Percentiles rank a stretch among this genome's conserved stretches.
These are phyloP conservation scores for Ciborinia camelliae DNA, from an alignment of 2,329 filamentous ascomycete species.

Conservation along the genomic window DNA sequence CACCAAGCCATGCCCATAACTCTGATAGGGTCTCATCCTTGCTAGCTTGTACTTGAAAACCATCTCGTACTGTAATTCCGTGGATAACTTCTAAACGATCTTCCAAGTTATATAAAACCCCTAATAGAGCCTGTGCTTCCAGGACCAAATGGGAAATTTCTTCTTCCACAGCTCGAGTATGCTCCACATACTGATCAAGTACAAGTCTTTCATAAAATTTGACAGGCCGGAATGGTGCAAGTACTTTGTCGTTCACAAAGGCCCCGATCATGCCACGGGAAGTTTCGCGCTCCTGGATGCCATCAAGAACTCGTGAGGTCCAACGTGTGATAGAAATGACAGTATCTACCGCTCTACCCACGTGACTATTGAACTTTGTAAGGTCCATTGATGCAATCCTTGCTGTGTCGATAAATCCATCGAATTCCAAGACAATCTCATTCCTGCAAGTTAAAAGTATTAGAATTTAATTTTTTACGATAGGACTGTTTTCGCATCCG, in stretches of 20 bases:
- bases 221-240: constrained; percentile 61
- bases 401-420: constrained; percentile 69
- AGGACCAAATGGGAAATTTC: constrained; percentile 65
- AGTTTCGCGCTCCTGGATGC: constrained; percentile 33
- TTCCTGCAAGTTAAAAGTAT: constrained; percentile 43
- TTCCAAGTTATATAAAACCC: constrained; percentile 64
- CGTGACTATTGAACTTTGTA: constrained; percentile 71
- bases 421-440: constrained; percentile 72
- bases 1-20: constrained; percentile 73
- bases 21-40: constrained; percentile 65
- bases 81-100: constrained; percentile 67
- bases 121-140: constrained; percentile 66
- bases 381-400: constrained; percentile 62
- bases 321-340: constrained; percentile 73
- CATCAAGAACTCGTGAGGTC: constrained; percentile 55
- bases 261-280: constrained; percentile 38
- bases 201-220: constrained; percentile 59
- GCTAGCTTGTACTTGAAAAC: constrained; percentile 53
- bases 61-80: constrained; percentile 63
- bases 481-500: neutral
- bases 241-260: constrained; percentile 46
- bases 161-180: constrained; percentile 66
- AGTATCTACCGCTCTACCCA: constrained; percentile 69
- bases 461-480: neutral
- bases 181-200: constrained; percentile 70